Conservation (phyloP, 768 basidiomycete species). For the Panaeolus papilionaceus region DNA sequence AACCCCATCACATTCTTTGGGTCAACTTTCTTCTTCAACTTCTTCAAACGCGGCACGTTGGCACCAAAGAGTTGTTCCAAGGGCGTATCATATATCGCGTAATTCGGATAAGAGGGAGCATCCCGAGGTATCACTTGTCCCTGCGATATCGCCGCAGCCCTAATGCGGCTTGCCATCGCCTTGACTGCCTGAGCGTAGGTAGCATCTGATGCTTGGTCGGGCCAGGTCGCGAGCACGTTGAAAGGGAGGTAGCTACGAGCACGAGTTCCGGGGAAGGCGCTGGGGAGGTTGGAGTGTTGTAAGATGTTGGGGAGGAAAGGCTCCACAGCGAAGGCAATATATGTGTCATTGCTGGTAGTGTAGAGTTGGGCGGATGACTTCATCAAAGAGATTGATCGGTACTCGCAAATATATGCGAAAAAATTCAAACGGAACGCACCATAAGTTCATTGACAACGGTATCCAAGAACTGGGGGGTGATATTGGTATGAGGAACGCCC, state of each 20-base stretch:
- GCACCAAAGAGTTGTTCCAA: background rate
- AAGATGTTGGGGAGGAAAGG: constrained; percentile 47
- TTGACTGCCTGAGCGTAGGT: background rate
- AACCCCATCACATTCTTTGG: constrained; percentile 68
- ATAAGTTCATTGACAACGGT: constrained; percentile 50
- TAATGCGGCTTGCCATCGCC: background rate
- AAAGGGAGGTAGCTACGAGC: background rate
- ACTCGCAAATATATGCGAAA: too few species aligned
- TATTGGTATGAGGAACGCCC: constrained; percentile 46
- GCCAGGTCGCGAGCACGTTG: background rate
- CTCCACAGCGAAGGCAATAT: constrained; percentile 54
- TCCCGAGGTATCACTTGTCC: constrained; percentile 8
- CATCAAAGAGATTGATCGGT: constrained; percentile 16
- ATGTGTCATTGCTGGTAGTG: constrained; percentile 10
- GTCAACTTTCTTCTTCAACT: constrained; percentile 54
- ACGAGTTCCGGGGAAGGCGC: background rate
- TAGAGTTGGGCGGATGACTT: constrained; percentile 25
- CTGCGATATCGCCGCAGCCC: background rate
- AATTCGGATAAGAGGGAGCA: constrained; percentile 4
- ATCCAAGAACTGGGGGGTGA: constrained; percentile 41
- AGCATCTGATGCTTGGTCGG: background rate
- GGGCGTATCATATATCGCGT: constrained; percentile 5
- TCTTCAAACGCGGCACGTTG: constrained; percentile 30
- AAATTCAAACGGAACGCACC: constrained; percentile 33
- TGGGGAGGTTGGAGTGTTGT: background rate